Evolutionary conservation across 2,329 filamentous ascomycete species (phyloP).

Genomic region (Xylariomycetidae sp.): DNA sequence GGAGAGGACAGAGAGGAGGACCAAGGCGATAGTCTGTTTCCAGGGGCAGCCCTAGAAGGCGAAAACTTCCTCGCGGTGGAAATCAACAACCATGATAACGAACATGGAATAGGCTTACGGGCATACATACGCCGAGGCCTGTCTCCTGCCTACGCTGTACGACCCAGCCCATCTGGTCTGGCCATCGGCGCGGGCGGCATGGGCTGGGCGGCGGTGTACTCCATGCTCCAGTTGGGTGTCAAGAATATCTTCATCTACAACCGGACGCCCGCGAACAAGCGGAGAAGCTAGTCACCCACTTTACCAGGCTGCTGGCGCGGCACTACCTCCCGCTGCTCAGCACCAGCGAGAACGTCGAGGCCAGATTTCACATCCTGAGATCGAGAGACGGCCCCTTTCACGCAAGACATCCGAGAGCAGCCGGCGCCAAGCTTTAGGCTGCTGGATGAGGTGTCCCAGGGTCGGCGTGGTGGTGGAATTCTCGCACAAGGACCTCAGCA

Average conservation of each 20-base stretch:
- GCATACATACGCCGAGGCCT: conserved; percentile 68
- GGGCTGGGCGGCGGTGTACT: conserved; percentile 73
- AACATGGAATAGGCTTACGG: conserved; percentile 75
- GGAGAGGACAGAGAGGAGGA: too few relatives aligned
- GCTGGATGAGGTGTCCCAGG: conserved; percentile 69
- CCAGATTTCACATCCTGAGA: conserved; percentile 54
- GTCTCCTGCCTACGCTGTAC: conserved; percentile 65
- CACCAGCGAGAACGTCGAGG: conserved; percentile 35
- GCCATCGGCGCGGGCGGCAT: conserved; percentile 68
- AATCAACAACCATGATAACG: too few relatives aligned
- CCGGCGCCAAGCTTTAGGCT: conserved; percentile 67
- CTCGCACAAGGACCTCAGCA: conserved; percentile 69
- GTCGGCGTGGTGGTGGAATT: conserved; percentile 74
- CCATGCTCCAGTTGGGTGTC: conserved; percentile 72
- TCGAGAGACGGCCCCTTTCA: conserved; percentile 61
- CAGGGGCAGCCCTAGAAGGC: too few relatives aligned
- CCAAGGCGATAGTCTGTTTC: too few relatives aligned
- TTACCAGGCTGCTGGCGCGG: conserved; percentile 50
- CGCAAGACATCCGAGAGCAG: conserved; percentile 55
- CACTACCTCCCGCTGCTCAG: conserved; percentile 39
- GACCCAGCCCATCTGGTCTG: conserved; percentile 50
- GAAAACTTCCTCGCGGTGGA: too few relatives aligned
- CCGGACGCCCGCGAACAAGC: conserved; percentile 63
- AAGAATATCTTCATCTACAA: conserved; percentile 73
- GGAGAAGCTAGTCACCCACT: conserved; percentile 63